Conservation (phyloP, 78 protist genomes). For the Paratrimastix pyriformis region DNA sequence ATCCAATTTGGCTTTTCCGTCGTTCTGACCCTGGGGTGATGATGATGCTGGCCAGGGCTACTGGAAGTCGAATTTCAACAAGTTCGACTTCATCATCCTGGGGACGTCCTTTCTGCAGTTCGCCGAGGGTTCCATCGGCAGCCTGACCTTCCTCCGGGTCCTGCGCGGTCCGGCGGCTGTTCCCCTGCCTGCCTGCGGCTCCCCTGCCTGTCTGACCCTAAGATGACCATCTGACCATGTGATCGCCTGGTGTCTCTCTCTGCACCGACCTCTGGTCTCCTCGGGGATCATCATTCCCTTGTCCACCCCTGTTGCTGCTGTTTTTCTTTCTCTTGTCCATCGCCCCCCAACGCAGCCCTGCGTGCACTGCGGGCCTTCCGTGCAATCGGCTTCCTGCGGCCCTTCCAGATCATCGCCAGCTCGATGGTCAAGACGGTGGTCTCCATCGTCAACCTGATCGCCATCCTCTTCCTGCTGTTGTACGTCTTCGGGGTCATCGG, state of each 20-base stretch:
- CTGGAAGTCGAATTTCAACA: neutral
- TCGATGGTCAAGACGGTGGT: neutral
- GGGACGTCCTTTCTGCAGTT: neutral
- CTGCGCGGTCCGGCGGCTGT: neutral
- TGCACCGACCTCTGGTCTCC: too few relatives aligned
- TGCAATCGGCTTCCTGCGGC: neutral
- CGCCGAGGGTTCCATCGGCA: neutral
- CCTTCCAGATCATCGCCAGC: neutral
- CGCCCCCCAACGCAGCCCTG: too few relatives aligned
- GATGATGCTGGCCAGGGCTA: too few relatives aligned
- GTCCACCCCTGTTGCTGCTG: too few relatives aligned
- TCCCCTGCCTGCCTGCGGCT: too few relatives aligned
- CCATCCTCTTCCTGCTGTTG: neutral
- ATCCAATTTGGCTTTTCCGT: too few relatives aligned
- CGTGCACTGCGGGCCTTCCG: slow-evolving; percentile 5
- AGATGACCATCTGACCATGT: too few relatives aligned
- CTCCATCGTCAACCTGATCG: neutral
- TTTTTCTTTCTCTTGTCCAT: too few relatives aligned
- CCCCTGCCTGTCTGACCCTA: too few relatives aligned
- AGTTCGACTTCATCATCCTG: slow-evolving; percentile 1
- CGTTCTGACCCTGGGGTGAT: too few relatives aligned
- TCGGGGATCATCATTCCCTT: too few relatives aligned
- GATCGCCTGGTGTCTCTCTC: too few relatives aligned
- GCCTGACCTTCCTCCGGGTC: neutral
- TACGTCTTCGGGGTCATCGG: slow-evolving; percentile 2